Base-by-base conservation (phyloP, 1,139 yeast genomes). In the Yamadazyma jaroonii region DNA sequence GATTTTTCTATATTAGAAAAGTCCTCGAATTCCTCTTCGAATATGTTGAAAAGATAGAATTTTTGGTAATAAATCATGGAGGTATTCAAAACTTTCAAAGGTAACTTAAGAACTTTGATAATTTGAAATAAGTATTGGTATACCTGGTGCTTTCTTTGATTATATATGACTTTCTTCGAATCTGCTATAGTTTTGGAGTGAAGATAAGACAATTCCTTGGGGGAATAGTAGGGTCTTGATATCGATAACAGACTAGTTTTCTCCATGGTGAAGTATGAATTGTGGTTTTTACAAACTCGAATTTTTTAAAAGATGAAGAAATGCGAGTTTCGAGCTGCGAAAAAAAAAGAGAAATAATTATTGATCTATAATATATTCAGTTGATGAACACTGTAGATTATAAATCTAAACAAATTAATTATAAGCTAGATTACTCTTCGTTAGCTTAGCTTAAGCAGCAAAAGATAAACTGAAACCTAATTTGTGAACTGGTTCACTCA, bases 401-500 rank as follows among this genome's bases (percentile, higher is more conserved):
- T 29, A 22, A 28, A 28, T 13, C 31, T 15, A 28, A 28, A 13
- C 15, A 28, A 13, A 15, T 25, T 13, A 25, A 15, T 13, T 13
- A 27, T 13, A 11, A 14, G 6, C 4, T 27, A 11, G 6, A n/a
- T 23, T 9, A 5, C 29, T 6, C 20, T 25, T 10, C 9, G 22
- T 6, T 28, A 31, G 42, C 43, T 6, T 28, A 31, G 42, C 43
- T 66, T 82, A 88, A 64, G 95, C 94, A 57, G 92, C 74, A 75
- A 90, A 90, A 52, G 96, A 79, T 68, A 92, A 79, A 45, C 96
- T 87, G 76, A 87, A 78, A 71, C 98, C 98, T 60, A 92, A 78
- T 82, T 94, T 90, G 83, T 92, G 98, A 61, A 94, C 96, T 52
- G 97, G 89, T 77, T 90, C 97, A 65, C 89, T 84, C 64, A 92